A percentile compares a stretch with the other conserved stretches of the same genome.
Conservation (phyloP, 83 land plant species). For the Diphasiastrum complanatum region DNA sequence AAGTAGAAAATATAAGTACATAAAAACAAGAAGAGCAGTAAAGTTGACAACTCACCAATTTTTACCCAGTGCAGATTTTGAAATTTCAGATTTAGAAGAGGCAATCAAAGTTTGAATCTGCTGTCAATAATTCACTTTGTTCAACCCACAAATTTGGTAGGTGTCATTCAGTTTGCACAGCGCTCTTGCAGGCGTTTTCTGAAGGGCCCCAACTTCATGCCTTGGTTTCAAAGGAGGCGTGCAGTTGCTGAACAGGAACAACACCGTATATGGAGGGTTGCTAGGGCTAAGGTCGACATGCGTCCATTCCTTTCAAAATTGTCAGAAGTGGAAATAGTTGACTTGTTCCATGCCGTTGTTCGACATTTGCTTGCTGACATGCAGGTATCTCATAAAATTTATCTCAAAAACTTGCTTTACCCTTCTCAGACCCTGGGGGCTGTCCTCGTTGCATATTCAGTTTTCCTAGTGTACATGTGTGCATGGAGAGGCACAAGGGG, state of each 20-base stretch:
- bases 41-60: not conserved
- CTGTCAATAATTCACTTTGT: too few relatives aligned
- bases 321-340: constrained; percentile 83
- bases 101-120: too few relatives aligned
- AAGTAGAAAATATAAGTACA: too few relatives aligned
- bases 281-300: constrained; percentile 66
- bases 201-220: constrained; percentile 88
- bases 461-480: not conserved
- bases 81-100: too few relatives aligned
- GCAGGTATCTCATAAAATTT: constrained; percentile 27
- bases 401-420: constrained; percentile 1
- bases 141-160: too few relatives aligned
- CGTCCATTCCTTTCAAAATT: constrained; percentile 52
- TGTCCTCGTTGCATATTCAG: not conserved
- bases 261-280: constrained; percentile 82
- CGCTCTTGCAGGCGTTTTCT: constrained; percentile 57
- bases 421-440: not conserved
- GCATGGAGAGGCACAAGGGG: not conserved
- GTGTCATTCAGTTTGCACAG: not conserved
- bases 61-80: too few relatives aligned
- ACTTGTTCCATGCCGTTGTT: constrained; percentile 85
- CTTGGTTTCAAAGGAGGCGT: constrained; percentile 95
- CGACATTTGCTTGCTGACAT: constrained; percentile 45
- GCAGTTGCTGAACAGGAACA: constrained; percentile 90
- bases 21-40: too few relatives aligned